A percentile compares a stretch with the other conserved stretches of the same genome.
Evolutionary conservation across 768 basidiomycete genomes (phyloP).

Genomic region (Suillus subluteus): DNA sequence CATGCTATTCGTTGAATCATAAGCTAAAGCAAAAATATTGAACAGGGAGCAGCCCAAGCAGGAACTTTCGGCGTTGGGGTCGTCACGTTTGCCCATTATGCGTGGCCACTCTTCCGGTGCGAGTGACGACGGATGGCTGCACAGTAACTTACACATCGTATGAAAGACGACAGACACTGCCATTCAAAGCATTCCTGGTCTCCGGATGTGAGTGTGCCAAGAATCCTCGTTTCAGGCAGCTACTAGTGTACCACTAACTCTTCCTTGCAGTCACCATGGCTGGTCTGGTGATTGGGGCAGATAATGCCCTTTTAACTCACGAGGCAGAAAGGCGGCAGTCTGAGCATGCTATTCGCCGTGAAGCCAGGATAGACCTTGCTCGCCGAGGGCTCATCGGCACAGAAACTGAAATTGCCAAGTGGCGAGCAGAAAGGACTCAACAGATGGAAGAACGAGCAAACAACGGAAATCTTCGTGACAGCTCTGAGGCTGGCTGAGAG

Average conservation of each 20-base stretch:
- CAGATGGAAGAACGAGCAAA: constrained; percentile 13
- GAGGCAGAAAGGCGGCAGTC: constrained; percentile 66
- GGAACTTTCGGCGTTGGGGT: constrained; percentile 62
- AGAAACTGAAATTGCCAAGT: constrained; percentile 82
- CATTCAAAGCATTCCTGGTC: constrained; percentile 81
- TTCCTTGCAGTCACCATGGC: constrained; percentile 55
- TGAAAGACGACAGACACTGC: constrained; percentile 73
- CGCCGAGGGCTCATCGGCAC: constrained; percentile 77
- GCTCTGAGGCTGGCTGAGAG: neutral
- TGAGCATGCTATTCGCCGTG: constrained; percentile 70
- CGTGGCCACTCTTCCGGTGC: constrained; percentile 77
- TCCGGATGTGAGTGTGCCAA: constrained; percentile 58
- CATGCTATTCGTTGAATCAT: neutral
- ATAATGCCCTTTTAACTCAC: constrained; percentile 72
- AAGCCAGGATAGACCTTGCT: constrained; percentile 77
- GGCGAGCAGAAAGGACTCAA: constrained; percentile 57
- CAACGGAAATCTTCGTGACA: constrained; percentile 1
- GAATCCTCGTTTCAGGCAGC: neutral
- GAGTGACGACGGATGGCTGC: constrained; percentile 18
- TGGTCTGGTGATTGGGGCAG: constrained; percentile 77
- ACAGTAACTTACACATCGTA: constrained; percentile 7
- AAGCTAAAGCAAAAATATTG: constrained; percentile 21
- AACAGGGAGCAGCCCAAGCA: constrained; percentile 57
- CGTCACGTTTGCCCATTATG: constrained; percentile 63
- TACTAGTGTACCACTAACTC: neutral